These are phyloP conservation scores for Clarireedia hainanense DNA, from an alignment of 2,329 filamentous ascomycete genomes.

Conservation along the genomic window DNA sequence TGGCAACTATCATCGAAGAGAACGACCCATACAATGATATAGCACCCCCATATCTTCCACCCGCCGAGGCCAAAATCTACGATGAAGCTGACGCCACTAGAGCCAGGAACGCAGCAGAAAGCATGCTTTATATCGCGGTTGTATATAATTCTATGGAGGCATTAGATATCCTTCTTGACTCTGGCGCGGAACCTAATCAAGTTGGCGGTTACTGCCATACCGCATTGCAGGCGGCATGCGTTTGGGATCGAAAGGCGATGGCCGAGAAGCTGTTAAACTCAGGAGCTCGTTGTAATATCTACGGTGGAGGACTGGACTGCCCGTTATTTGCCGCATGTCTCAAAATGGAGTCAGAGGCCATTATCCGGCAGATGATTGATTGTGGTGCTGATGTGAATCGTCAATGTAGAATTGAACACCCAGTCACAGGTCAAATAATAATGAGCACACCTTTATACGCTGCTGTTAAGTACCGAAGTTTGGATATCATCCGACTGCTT, in stretches of 20 bases:
- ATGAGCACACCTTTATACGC: background rate
- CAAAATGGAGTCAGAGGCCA: background rate
- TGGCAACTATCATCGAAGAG: background rate
- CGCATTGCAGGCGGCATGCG: background rate
- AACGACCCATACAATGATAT: background rate
- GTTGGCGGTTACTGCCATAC: background rate
- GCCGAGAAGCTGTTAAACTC: background rate
- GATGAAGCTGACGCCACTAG: background rate
- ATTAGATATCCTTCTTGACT: background rate
- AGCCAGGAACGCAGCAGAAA: background rate
- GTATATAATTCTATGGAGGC: background rate
- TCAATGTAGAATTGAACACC: background rate
- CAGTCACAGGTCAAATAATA: background rate
- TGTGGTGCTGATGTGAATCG: background rate
- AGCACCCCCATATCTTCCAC: background rate
- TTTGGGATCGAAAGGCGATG: background rate
- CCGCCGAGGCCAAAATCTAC: background rate
- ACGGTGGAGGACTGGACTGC: background rate
- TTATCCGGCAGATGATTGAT: background rate
- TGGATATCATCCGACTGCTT: background rate
- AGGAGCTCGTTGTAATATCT: background rate
- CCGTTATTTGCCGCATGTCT: background rate
- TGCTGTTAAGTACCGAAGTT: background rate
- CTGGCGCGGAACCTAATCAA: background rate
- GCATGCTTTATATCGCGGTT: background rate